phyloP scores from a whole-genome alignment of 139 green algal genomes.

The Chlamydomonas incerta region DNA sequence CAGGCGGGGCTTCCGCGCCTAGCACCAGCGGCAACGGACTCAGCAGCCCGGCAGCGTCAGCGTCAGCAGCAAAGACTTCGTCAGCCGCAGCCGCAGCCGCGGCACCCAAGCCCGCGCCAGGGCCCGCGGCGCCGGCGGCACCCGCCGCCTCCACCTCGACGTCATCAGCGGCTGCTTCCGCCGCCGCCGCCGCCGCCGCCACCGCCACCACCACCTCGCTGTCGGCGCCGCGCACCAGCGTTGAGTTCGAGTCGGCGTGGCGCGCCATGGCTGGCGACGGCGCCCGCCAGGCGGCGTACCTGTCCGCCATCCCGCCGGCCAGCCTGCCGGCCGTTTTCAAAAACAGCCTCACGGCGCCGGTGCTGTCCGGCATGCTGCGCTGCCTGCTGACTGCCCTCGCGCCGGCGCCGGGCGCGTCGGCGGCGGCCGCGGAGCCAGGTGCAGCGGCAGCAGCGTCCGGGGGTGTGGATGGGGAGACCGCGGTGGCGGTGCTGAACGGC shows the following conservation, averaged over 20 bases:
- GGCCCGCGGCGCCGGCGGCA: too few species aligned
- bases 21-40: not conserved
- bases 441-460: not conserved
- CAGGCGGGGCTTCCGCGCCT: not conserved
- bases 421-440: not conserved
- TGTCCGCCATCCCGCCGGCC: constrained; percentile 60
- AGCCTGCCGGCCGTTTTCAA: constrained; percentile 73
- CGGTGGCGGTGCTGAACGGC: not conserved
- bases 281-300: constrained; percentile 64
- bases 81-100: constrained; percentile 33
- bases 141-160: too few species aligned
- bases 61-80: not conserved
- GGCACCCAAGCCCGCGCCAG: not conserved
- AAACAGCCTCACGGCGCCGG: constrained; percentile 63
- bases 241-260: constrained; percentile 83
- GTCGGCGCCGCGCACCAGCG: constrained; percentile 48
- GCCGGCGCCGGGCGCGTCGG: not conserved
- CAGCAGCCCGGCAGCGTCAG: not conserved
- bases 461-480: not conserved
- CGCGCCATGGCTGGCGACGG: constrained; percentile 60
- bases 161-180: too few species aligned
- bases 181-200: too few species aligned
- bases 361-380: constrained; percentile 49
- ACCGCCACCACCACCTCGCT: not conserved
- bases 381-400: constrained; percentile 30